Evolutionary conservation across 768 basidiomycete species (phyloP).

Genomic region (Crassisporium funariophilum): DNA sequence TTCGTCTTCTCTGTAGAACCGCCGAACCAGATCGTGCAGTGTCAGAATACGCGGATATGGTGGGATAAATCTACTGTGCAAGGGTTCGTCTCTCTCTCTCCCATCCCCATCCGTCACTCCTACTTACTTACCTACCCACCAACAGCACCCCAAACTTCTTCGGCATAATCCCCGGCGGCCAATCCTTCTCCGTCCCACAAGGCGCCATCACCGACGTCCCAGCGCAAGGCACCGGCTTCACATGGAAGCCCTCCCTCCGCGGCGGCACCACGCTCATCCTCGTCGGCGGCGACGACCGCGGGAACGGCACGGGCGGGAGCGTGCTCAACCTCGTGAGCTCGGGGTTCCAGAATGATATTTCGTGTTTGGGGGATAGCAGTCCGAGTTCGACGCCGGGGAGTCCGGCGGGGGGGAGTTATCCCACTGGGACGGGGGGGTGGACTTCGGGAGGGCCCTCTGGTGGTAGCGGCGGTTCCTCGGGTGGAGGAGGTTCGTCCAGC

Average conservation of each 20-base stretch:
- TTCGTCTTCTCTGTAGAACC: slow-evolving; percentile 68
- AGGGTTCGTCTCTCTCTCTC: slow-evolving; percentile 43
- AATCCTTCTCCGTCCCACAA: slow-evolving; percentile 68
- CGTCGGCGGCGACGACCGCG: slow-evolving; percentile 66
- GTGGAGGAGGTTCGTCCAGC: neutral
- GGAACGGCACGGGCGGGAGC: slow-evolving; percentile 72
- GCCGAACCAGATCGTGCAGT: slow-evolving; percentile 65
- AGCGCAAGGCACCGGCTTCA: slow-evolving; percentile 61
- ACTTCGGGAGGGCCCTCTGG: slow-evolving; percentile 27
- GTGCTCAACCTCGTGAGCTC: slow-evolving; percentile 53
- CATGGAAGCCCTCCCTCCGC: slow-evolving; percentile 66
- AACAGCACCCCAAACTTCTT: slow-evolving; percentile 63
- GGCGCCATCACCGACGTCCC: slow-evolving; percentile 44
- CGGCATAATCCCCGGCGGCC: slow-evolving; percentile 79
- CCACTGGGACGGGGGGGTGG: slow-evolving; percentile 50
- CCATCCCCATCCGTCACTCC: neutral
- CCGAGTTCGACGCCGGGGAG: slow-evolving; percentile 78
- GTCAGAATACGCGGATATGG: slow-evolving; percentile 62
- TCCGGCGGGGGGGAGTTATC: slow-evolving; percentile 75
- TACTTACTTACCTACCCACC: neutral
- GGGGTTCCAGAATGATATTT: slow-evolving; percentile 48
- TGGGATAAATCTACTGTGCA: slow-evolving; percentile 56
- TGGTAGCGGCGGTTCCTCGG: slow-evolving; percentile 25
- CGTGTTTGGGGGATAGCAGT: slow-evolving; percentile 59
- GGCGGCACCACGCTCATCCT: slow-evolving; percentile 68